phyloP scores from a whole-genome alignment of 1,284 basidiomycete species.

The Boletus mariae region DNA sequence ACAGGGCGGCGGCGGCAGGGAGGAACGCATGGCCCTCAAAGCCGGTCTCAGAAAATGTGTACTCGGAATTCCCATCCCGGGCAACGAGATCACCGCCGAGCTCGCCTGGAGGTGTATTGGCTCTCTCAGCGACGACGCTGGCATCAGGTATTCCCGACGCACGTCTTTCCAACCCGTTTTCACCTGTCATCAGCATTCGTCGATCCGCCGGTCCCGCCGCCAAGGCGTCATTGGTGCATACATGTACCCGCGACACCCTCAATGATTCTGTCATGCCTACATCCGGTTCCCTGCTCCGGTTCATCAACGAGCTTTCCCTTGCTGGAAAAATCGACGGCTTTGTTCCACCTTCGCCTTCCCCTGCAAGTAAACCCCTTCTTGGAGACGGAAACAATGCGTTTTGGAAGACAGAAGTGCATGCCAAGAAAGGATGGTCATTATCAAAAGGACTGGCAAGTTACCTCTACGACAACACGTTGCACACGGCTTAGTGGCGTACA shows the following conservation, averaged over 20 bases:
- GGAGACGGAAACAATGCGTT: conserved; percentile 60
- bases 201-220: conserved; percentile 74
- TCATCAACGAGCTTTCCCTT: conserved; percentile 24
- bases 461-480: background rate
- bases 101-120: conserved; percentile 73
- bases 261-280: conserved; percentile 54
- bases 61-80: conserved; percentile 18
- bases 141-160: conserved; percentile 58
- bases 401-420: conserved; percentile 70
- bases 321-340: conserved; percentile 22
- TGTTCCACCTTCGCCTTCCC: conserved; percentile 1
- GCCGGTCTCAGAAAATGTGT: conserved; percentile 11
- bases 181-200: conserved; percentile 59
- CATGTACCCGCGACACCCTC: conserved; percentile 75
- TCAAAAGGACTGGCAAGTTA: conserved; percentile 51
- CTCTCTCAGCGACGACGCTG: conserved; percentile 69
- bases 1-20: conserved; percentile 22
- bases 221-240: conserved; percentile 85
- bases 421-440: conserved; percentile 61
- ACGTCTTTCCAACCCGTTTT: conserved; percentile 4
- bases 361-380: conserved; percentile 31
- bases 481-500: background rate
- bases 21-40: conserved; percentile 26
- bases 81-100: conserved; percentile 81
- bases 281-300: conserved; percentile 19